Base-by-base conservation (phyloP, 2,329 filamentous ascomycete species). In the Cladorrhinum sp. region DNA sequence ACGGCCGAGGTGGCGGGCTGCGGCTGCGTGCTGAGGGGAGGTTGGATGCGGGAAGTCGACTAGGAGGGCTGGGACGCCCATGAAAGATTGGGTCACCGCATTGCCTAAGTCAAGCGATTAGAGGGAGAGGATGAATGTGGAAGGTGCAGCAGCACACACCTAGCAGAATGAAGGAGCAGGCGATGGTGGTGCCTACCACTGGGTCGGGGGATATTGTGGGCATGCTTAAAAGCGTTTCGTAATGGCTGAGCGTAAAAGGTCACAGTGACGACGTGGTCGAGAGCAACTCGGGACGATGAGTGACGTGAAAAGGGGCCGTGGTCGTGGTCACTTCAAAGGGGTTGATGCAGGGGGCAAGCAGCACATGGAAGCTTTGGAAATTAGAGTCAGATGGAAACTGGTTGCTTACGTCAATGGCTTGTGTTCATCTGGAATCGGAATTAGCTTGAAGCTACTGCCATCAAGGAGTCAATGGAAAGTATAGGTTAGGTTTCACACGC, bases 61-160 rank as follows among this genome's bases (percentile, higher is more conserved):
- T 14, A 82, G 72, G 39, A 81, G 71, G 3, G 77, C 78, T 5
- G 79, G 79, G 39, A 81, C 75, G 16, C 77, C 78, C 79, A 81
- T 81, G 71, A 76, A 80, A 16, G 79, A 80, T 69, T 81, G 79
- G 23, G 80, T 82, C 59, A 82, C 77, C 12, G 79, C 80, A 71
- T 82, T 82, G 59, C 79, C 79, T 81, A 36, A 16, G 8, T 30
- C 10, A 4, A 30, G 26, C 26, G 5, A 30, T 30, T 30, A 10
- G 26, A 42, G n/a, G n/a, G n/a, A n/a, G n/a, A n/a, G n/a, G n/a
- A n/a, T n/a, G n/a, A n/a, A n/a, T n/a, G n/a, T n/a, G n/a, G n/a
- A n/a, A n/a, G n/a, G n/a, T n/a, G n/a, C n/a, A n/a, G n/a, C n/a
- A 20, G 12, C 2, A 62, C 69, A 64, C 69, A 79, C 79, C 78